These are phyloP conservation scores for Monosporozyma aerobia DNA, from an alignment of 805 yeast genomes.

Conservation along the genomic window DNA sequence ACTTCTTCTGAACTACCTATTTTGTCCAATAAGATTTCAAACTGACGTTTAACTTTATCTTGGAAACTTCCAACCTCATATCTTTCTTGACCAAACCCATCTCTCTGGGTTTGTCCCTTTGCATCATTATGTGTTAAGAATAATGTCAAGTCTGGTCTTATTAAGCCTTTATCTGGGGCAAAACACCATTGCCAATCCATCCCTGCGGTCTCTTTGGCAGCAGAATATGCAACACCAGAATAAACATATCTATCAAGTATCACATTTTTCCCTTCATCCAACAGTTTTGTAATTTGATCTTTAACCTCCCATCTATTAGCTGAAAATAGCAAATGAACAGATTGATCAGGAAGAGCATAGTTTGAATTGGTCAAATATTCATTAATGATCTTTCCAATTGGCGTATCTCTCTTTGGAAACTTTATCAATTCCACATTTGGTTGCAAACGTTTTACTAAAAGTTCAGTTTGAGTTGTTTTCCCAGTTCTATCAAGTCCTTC, in stretches of 20 bases:
- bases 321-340: conserved; percentile 79
- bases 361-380: conserved; percentile 48
- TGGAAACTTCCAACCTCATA: conserved; percentile 77
- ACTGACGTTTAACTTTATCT: conserved; percentile 48
- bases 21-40: conserved; percentile 28
- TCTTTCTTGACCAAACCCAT: conserved; percentile 90
- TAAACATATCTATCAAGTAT: conserved; percentile 82
- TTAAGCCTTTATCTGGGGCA: conserved; percentile 73
- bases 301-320: conserved; percentile 92
- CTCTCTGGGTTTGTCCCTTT: conserved; percentile 38
- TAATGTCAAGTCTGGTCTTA: conserved; percentile 75
- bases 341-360: conserved; percentile 55
- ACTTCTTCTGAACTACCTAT: conserved; percentile 23
- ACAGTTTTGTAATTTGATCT: conserved; percentile 37
- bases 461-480: conserved; percentile 70
- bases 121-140: conserved; percentile 50
- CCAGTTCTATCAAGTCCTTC: conserved; percentile 97
- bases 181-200: conserved; percentile 68
- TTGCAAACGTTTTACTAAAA: conserved; percentile 29
- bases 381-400: conserved; percentile 72
- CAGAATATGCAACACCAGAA: conserved; percentile 87
- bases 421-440: conserved; percentile 44
- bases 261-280: conserved; percentile 44
- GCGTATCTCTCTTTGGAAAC: conserved; percentile 83
- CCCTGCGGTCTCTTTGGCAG: conserved; percentile 54